Evolutionary conservation across 1,284 basidiomycete species (phyloP).

Genomic region (Pseudozyma flocculosa): DNA sequence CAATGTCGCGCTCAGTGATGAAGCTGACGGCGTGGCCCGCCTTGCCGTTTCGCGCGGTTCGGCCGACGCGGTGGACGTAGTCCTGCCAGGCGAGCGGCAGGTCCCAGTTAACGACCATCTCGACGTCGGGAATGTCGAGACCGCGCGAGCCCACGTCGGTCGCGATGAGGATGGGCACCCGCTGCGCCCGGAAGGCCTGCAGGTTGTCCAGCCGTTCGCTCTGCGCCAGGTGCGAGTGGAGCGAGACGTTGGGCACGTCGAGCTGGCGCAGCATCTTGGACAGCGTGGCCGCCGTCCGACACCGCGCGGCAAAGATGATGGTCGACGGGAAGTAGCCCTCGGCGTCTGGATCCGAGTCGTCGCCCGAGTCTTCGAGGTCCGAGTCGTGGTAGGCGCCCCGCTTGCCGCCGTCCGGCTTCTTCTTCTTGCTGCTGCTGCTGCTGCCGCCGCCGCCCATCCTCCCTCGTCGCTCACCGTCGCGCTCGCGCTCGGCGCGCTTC

Average conservation of each 20-base stretch:
- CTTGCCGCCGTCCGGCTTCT: slow-evolving; percentile 28
- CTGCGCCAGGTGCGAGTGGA: slow-evolving; percentile 91
- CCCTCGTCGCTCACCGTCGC: slow-evolving; percentile 11
- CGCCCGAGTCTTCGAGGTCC: slow-evolving; percentile 10
- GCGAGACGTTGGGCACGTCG: slow-evolving; percentile 77
- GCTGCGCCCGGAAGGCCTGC: slow-evolving; percentile 77
- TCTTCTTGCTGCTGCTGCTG: slow-evolving; percentile 8
- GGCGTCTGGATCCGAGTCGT: slow-evolving; percentile 19
- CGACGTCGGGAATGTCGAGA: slow-evolving; percentile 67
- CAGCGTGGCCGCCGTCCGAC: slow-evolving; percentile 74
- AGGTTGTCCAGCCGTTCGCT: slow-evolving; percentile 81
- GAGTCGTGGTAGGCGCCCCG: slow-evolving; percentile 12
- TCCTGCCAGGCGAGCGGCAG: slow-evolving; percentile 68
- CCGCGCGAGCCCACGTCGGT: slow-evolving; percentile 58
- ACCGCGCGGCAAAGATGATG: slow-evolving; percentile 89
- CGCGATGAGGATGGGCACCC: slow-evolving; percentile 50
- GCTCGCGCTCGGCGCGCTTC: slow-evolving; percentile 38
- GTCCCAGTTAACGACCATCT: slow-evolving; percentile 96
- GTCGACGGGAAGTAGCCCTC: slow-evolving; percentile 67
- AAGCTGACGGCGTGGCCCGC: slow-evolving; percentile 89
- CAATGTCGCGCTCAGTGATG: slow-evolving; percentile 89
- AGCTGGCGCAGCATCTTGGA: slow-evolving; percentile 73
- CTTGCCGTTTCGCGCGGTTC: slow-evolving; percentile 90
- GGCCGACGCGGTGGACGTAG: slow-evolving; percentile 67
- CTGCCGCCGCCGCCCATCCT: neutral